Base-by-base conservation (phyloP, 2,329 filamentous ascomycete genomes). In the Acrocalymma vagum region DNA sequence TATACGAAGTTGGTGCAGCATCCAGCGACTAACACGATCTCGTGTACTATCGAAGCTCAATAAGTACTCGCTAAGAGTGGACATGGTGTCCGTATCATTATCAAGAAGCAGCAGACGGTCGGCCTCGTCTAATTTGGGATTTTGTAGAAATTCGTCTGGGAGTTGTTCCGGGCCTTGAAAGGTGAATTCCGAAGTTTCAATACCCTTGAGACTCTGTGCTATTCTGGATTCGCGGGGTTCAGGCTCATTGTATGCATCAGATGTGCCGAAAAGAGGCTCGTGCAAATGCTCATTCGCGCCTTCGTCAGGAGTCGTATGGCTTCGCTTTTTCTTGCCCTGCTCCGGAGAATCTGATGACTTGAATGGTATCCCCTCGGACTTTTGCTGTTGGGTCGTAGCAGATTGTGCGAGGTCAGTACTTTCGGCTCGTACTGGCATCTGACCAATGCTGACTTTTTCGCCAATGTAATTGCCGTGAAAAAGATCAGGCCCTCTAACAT, bases 31-130 rank as follows among this genome's bases (percentile, higher is more conserved):
- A 4, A 55, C 41, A 4, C 52, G 49, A 18, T 43, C 38, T 9
- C 25, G 14, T 2, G 52, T 51, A 24, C 38, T 53, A 3, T 48
- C 38, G 24, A 55, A 55, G 6, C 29, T 29, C 6, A 42, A 18
- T 2, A 55, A 39, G 22, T 55, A 53, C 7, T 55, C 46, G 33
- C 52, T 55, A 3, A 55, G 28, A 9, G 45, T 47, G 1, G 42
- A 46, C 26, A 35, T 42, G 2, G 30, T 47, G 5, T 42, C 33
- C n/a, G 5, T 36, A 23, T 51, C 34, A 5, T 31, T 37, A 2
- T 33, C 46, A 15, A 34, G 40, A 2, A 55, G 32, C 9, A 51
- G 23, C 2, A 53, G 27, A 11, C n/a, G 23, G 21, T 46, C 20
- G 9, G 14, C 39, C 10, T 50, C 46, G 9, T 30, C 42, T 8